These are phyloP conservation scores for Penstemon barbatus DNA, from an alignment of 257 asterid species.

Conservation along the genomic window DNA sequence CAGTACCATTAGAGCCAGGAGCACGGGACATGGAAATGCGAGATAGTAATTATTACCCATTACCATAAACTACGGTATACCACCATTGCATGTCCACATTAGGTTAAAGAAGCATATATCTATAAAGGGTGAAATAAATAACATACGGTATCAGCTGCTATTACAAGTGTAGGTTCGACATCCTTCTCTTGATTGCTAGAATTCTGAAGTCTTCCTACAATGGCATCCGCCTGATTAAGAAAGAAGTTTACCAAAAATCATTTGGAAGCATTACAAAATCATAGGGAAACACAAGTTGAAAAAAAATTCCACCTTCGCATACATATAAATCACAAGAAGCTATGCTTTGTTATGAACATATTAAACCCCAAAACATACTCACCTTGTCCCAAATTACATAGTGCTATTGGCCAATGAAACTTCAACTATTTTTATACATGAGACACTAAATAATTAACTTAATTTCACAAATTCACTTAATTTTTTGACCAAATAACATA, in stretches of 20 bases:
- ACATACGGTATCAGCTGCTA: constrained; percentile 91
- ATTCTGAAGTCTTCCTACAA: constrained; percentile 51
- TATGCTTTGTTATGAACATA: not conserved
- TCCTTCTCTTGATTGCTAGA: constrained; percentile 48
- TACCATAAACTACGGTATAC: not conserved
- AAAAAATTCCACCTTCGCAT: constrained; percentile 8
- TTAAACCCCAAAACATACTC: not conserved
- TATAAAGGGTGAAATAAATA: constrained; percentile 25
- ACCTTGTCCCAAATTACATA: not conserved
- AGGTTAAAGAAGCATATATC: not conserved
- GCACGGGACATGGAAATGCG: constrained; percentile 6
- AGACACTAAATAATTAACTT: too few species aligned
- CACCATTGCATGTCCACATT: constrained; percentile 1
- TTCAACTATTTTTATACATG: too few species aligned
- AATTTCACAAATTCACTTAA: too few species aligned
- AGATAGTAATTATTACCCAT: not conserved
- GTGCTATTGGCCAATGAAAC: not conserved
- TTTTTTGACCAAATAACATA: not conserved
- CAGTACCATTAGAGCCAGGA: not conserved
- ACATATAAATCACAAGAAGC: not conserved
- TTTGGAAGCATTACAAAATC: constrained; percentile 10
- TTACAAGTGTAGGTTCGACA: constrained; percentile 53
- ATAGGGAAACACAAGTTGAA: constrained; percentile 11
- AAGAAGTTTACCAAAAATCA: constrained; percentile 28
- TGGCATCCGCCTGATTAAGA: constrained; percentile 80